Evolutionary conservation across 2,329 filamentous ascomycete species (phyloP).

Genomic region (Didymosphaeria variabile): DNA sequence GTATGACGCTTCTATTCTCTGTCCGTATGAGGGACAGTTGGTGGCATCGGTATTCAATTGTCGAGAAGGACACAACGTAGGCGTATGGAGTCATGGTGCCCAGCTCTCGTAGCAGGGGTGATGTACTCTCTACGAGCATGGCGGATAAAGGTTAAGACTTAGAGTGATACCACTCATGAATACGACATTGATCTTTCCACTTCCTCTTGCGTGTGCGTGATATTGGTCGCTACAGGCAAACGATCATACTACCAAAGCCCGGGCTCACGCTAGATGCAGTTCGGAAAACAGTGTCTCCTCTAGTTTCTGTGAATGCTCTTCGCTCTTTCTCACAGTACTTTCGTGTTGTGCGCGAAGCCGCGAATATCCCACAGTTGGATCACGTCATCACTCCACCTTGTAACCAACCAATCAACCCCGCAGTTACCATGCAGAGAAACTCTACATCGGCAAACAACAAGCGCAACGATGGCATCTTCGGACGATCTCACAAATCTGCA

Average conservation of each 20-base stretch:
- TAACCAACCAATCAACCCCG: slow-evolving; percentile 9
- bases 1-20: neutral
- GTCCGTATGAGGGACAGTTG: neutral
- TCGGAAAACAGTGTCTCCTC: no score
- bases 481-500: slow-evolving; percentile 31
- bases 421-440: neutral
- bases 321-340: no score
- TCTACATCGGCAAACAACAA: neutral
- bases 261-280: no score
- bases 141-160: neutral
- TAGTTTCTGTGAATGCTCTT: no score
- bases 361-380: neutral
- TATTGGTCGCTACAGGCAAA: no score
- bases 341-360: no score
- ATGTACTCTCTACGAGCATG: neutral
- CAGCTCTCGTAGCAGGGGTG: neutral
- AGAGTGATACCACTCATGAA: no score
- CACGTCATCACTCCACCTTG: slow-evolving; percentile 9
- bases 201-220: no score
- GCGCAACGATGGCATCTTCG: slow-evolving; percentile 29
- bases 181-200: no score
- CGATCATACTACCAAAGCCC: no score
- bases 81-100: neutral
- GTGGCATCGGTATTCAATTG: neutral
- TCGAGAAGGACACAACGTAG: neutral